Base-by-base conservation (phyloP, 2,329 filamentous ascomycete species). In the Nemania sp. region DNA sequence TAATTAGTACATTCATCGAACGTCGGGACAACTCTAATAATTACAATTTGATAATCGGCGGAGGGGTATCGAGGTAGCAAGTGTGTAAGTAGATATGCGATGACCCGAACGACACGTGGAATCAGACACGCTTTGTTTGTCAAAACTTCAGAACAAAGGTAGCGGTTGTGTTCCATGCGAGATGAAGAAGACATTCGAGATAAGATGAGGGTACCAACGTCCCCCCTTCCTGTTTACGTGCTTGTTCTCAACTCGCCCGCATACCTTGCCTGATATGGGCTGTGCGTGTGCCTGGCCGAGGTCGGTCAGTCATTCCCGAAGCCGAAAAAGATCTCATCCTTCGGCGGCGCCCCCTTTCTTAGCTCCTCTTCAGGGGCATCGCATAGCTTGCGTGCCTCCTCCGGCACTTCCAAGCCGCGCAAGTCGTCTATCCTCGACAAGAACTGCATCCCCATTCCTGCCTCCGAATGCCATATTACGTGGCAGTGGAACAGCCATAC, bases 391-490 rank as follows among this genome's bases (percentile, higher is more conserved):
- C 69, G 73, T 49, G 80, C 78, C 12, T 77, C 78, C 18, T 75
- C 73, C 0, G 83, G 81, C 2, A 86, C 65, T 17, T 70, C 57
- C 74, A 75, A 79, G 9, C 57, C 69, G 29, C 68, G 71, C 63
- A 87, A 71, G 40, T 74, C 73, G 46, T 85, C 81, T 11, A 77
- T 73, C 32, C 80, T 74, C 7, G 79, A 80, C 29, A 85, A 66
- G 57, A 78, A 73, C 54, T 75, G 73, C 75, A 78, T 71, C 1
- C 66, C 75, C 75, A 77, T 77, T 21, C 76, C 75, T 3, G 71
- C 73, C 57, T 75, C 73, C 15, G 72, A 72, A 63, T 77, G 75
- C 74, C 75, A 78, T 11, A 73, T 57, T 57, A 77, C 75, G 60
- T 78, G 76, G 66, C 76, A 78, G 63, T 78, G 76, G 42, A 78